phyloP scores from a whole-genome alignment of 2,329 filamentous ascomycete genomes.

The Rutstroemia sp. region DNA sequence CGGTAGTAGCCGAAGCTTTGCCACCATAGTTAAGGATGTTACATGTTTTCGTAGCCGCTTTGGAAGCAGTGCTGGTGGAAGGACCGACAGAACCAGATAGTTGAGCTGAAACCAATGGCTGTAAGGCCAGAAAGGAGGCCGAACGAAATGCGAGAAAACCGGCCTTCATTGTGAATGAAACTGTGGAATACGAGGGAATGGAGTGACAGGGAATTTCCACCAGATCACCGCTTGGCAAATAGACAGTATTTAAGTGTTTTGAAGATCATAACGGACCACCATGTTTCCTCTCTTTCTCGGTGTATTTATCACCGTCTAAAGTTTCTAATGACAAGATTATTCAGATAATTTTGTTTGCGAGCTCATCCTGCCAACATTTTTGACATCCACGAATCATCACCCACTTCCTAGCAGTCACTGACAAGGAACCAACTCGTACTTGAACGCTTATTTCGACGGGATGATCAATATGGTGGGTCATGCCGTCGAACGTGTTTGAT shows the following conservation, averaged over 20 bases:
- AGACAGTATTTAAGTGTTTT: not conserved
- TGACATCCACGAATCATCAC: not conserved
- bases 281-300: not conserved
- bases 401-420: not conserved
- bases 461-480: not conserved
- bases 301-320: not conserved
- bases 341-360: not conserved
- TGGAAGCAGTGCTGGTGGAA: conserved; percentile 19
- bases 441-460: not conserved
- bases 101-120: conserved; percentile 13
- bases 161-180: conserved; percentile 12
- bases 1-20: conserved; percentile 37
- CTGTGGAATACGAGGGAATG: not conserved
- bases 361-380: too few species aligned
- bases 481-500: not conserved
- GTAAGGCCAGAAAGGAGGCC: conserved; percentile 6
- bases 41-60: conserved; percentile 30
- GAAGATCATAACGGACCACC: not conserved
- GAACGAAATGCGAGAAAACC: conserved; percentile 3
- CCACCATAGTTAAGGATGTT: conserved; percentile 40
- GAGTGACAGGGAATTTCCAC: not conserved
- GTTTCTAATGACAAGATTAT: not conserved
- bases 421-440: not conserved
- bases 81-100: conserved; percentile 24
- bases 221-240: not conserved